Base-by-base conservation (phyloP, 768 basidiomycete genomes). In the Lactarius indigo region DNA sequence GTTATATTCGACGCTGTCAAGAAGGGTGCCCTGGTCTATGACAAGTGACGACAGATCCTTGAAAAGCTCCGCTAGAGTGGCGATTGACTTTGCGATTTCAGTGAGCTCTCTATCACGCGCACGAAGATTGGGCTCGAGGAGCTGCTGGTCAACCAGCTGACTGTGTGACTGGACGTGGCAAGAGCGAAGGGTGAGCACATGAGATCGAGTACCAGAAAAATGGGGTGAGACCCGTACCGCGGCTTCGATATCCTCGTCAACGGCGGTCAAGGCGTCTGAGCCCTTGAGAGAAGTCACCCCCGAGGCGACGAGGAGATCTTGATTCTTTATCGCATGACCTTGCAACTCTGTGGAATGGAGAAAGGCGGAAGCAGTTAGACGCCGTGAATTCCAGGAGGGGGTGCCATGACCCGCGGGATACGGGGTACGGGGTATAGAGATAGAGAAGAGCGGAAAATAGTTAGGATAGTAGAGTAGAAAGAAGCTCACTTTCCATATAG, bases 1-100 rank as follows among this genome's bases (percentile, higher is more conserved):
- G 75, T 99, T 99, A 79, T 94, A 99, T 77, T 99, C 97, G 64
- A 98, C 85, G 42, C 93, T 94, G 78, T 98, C 97, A 63, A 98
- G 83, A 37, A 99, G 84, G 33, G 96, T 98, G 33, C 97, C 97
- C 74, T 99, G 97, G 78, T 98, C 97, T 69, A 98, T 98, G 66
- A 99, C 94, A 63, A 99, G 85, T 41, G 84, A 84, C 17, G 91
- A 91, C 56, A 99, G 82, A 75, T 99, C 97, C 73, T 96, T 94
- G 84, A 99, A 99, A 59, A 99, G 84, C 73, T 96, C 96, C 1
- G 96, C 96, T 33, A 99, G 83, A 54, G 87, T 86, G 50, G 91
- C 86, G 71, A 99, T 99, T 26, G 91, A 94, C 71, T 90, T 88
- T 2, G 96, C 95, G 68, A 99, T 94, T 74, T 95, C 88, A 37